Conservation (phyloP, 176 grass and related monocot species). For the Puccinellia tenuiflora region DNA sequence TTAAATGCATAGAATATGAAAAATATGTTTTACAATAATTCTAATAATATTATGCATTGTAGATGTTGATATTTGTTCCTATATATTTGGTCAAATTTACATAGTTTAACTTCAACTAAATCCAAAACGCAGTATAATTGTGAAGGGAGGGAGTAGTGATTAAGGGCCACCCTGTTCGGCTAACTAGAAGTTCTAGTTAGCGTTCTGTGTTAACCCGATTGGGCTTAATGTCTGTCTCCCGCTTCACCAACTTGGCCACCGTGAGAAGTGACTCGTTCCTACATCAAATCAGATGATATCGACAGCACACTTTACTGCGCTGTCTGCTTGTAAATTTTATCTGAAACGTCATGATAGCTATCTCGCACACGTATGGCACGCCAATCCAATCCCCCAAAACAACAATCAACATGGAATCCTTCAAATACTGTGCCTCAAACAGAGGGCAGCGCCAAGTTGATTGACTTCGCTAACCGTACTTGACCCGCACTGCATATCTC, state of each 20-base stretch:
- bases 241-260: background rate
- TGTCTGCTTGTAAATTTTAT: background rate
- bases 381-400: background rate
- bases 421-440: constrained; percentile 21
- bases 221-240: background rate
- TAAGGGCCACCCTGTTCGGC: too few species aligned
- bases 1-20: too few species aligned
- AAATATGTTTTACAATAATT: too few species aligned
- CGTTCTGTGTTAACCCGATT: too few species aligned
- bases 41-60: too few species aligned
- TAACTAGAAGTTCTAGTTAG: too few species aligned
- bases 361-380: background rate
- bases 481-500: background rate
- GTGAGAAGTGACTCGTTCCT: background rate
- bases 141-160: too few species aligned
- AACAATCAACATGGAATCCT: background rate
- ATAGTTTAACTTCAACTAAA: too few species aligned
- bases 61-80: too few species aligned
- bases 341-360: background rate
- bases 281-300: background rate
- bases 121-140: too few species aligned
- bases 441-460: constrained; percentile 15
- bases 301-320: background rate
- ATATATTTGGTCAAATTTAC: too few species aligned
- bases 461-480: background rate